Evolutionary conservation across 805 yeast species (phyloP).

Genomic region (Sporopachydermia quercuum): DNA sequence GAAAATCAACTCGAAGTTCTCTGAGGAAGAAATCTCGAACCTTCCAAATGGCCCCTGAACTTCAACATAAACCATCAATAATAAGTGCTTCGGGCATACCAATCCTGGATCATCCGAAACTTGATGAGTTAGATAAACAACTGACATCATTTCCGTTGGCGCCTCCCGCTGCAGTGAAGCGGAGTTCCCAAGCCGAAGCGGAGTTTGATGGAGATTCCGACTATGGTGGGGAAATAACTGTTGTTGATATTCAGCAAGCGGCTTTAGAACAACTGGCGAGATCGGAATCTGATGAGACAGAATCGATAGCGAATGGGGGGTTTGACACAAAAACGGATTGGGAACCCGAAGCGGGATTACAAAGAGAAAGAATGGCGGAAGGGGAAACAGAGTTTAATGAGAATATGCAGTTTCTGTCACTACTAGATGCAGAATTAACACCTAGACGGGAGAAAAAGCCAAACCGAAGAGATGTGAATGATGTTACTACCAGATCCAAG

Average conservation of each 20-base stretch:
- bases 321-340: neutral
- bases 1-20: too few relatives aligned
- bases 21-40: too few relatives aligned
- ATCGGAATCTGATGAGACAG: neutral
- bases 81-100: neutral
- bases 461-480: neutral
- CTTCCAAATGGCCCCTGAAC: too few relatives aligned
- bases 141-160: conserved; percentile 17
- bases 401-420: too few relatives aligned
- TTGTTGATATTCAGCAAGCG: neutral
- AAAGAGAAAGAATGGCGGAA: too few relatives aligned
- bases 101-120: neutral
- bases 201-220: neutral
- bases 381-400: too few relatives aligned
- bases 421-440: too few relatives aligned
- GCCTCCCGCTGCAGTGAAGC: conserved; percentile 17
- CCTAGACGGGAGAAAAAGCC: too few relatives aligned
- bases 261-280: neutral
- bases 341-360: too few relatives aligned
- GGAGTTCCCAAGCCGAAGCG: neutral
- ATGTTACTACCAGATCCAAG: too few relatives aligned
- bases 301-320: too few relatives aligned
- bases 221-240: neutral
- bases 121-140: neutral
- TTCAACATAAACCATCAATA: neutral